Evolutionary conservation across 2,329 filamentous ascomycete genomes (phyloP).

Genomic region (Pleoardoris graminearum): DNA sequence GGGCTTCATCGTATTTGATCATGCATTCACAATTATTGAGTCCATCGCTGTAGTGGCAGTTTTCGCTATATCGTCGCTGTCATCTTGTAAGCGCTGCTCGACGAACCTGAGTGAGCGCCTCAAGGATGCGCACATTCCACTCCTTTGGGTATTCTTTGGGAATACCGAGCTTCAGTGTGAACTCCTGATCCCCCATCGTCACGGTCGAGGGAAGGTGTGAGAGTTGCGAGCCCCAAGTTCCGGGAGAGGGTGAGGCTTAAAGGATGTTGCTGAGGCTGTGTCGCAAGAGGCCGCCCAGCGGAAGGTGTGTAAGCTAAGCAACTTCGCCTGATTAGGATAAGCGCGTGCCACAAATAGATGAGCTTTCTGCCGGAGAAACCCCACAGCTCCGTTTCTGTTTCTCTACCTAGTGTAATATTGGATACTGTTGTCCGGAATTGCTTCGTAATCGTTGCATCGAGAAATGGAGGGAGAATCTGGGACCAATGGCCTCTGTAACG

Average conservation of each 20-base stretch:
- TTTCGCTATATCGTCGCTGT: not conserved
- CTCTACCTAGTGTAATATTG: too few relatives aligned
- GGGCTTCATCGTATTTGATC: not conserved
- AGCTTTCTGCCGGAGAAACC: too few relatives aligned
- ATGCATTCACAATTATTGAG: slow-evolving; percentile 4
- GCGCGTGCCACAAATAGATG: not conserved
- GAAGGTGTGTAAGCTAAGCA: too few relatives aligned
- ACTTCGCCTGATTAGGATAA: not conserved
- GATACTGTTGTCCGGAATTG: too few relatives aligned
- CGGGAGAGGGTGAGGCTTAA: not conserved
- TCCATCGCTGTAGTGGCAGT: slow-evolving; percentile 4
- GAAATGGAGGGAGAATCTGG: too few relatives aligned
- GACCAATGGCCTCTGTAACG: too few relatives aligned
- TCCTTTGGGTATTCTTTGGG: not conserved
- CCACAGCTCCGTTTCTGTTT: too few relatives aligned
- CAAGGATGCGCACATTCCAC: not conserved
- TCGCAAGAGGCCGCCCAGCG: not conserved
- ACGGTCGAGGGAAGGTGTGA: not conserved
- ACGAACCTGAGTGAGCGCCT: too few relatives aligned
- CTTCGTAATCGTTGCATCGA: too few relatives aligned
- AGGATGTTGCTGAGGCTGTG: not conserved
- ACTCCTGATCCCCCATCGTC: not conserved
- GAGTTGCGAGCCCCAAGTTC: not conserved
- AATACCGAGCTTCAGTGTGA: not conserved
- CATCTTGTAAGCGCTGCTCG: not conserved